These are phyloP conservation scores for Epicoccum nigrum DNA, from an alignment of 2,329 filamentous ascomycete species.

Conservation along the genomic window DNA sequence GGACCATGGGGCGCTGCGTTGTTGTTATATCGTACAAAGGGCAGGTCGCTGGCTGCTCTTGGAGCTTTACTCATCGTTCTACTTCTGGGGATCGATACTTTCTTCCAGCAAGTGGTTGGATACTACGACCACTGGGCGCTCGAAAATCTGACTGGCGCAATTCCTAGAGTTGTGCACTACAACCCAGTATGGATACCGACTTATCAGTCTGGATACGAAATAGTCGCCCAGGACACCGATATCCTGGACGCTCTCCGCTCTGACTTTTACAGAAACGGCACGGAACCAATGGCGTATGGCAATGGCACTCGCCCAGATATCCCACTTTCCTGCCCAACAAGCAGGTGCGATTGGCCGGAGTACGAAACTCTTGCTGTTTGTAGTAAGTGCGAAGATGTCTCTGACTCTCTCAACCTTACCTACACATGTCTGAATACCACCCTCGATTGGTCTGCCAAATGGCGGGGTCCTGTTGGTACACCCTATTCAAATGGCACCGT, in stretches of 20 bases:
- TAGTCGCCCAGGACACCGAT: too few species aligned
- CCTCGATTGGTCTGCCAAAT: too few species aligned
- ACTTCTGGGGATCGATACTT: conserved; percentile 34
- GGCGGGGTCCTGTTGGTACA: too few species aligned
- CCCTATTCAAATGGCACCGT: too few species aligned
- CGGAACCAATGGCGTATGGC: conserved; percentile 21
- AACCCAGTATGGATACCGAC: background rate
- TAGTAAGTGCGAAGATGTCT: conserved; percentile 26
- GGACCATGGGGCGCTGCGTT: conserved; percentile 19
- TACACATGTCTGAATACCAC: conserved; percentile 18
- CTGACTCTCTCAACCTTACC: conserved; percentile 1
- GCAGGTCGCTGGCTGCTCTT: background rate
- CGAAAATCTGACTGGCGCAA: background rate
- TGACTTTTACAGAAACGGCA: conserved; percentile 25
- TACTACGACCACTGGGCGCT: conserved; percentile 12
- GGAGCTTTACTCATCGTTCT: background rate
- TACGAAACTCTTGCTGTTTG: conserved; percentile 37
- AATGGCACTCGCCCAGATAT: conserved; percentile 34
- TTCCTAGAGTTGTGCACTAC: conserved; percentile 16
- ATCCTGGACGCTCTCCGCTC: background rate
- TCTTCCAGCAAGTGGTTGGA: conserved; percentile 37
- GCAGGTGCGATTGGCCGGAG: conserved; percentile 35
- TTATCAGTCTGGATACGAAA: too few species aligned
- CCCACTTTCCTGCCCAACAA: conserved; percentile 34
- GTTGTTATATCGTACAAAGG: background rate